Percentiles rank a stretch among this genome's conserved stretches.
Conservation (phyloP, 352 stramenopile genomes). For the Phytophthora megakarya region DNA sequence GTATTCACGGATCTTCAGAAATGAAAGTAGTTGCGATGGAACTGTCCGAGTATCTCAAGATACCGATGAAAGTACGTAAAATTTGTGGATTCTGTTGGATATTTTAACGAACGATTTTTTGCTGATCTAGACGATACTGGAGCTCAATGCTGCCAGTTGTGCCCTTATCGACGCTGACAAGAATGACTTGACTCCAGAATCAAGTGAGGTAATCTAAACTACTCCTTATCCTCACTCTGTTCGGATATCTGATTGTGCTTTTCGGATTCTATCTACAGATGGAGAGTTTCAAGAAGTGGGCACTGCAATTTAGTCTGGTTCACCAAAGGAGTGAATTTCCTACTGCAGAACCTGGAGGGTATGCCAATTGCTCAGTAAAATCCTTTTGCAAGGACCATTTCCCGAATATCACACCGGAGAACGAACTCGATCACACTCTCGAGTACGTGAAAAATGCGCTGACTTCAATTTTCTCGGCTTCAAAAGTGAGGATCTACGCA, state of each 20-base stretch:
- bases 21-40: slow-evolving; percentile 77
- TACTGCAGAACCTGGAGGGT: slow-evolving; percentile 39
- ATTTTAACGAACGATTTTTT: background rate
- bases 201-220: slow-evolving; percentile 41
- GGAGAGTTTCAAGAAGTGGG: slow-evolving; percentile 80
- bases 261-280: slow-evolving; percentile 34
- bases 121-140: slow-evolving; percentile 33
- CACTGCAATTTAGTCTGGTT: slow-evolving; percentile 63
- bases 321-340: slow-evolving; percentile 45
- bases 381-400: slow-evolving; percentile 80
- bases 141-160: slow-evolving; percentile 36
- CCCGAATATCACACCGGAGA: slow-evolving; percentile 75
- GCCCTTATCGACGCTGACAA: slow-evolving; percentile 51
- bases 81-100: background rate
- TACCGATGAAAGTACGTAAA: slow-evolving; percentile 48
- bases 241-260: background rate
- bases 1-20: slow-evolving; percentile 39
- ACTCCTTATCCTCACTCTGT: background rate
- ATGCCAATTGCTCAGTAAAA: slow-evolving; percentile 67
- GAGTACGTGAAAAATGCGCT: slow-evolving; percentile 70
- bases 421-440: slow-evolving; percentile 78
- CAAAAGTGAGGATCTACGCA: slow-evolving; percentile 66
- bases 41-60: slow-evolving; percentile 60
- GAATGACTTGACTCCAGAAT: slow-evolving; percentile 37
- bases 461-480: slow-evolving; percentile 57